phyloP scores from a whole-genome alignment of 2,329 filamentous ascomycete species.

The Ophiocordyceps camponoti-rufipedis region DNA sequence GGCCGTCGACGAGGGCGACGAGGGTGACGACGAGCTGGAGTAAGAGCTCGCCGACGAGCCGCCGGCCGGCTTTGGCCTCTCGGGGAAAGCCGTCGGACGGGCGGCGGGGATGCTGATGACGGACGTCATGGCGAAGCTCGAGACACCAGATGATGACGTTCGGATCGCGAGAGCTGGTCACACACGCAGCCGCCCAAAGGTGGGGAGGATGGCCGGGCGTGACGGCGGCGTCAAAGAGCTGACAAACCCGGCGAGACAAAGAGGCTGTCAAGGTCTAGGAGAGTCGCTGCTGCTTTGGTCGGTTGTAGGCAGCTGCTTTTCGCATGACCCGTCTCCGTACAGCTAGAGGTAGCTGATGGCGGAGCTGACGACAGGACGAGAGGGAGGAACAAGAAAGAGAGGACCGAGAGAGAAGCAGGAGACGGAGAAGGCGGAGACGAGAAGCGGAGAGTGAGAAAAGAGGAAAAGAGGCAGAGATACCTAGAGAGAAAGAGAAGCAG shows the following conservation, averaged over 20 bases:
- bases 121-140: slow-evolving; percentile 32
- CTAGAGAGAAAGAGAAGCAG: too few relatives aligned
- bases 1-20: slow-evolving; percentile 36
- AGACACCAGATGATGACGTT: neutral
- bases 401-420: neutral
- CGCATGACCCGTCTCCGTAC: too few relatives aligned
- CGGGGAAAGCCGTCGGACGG: slow-evolving; percentile 17
- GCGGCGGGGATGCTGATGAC: slow-evolving; percentile 49
- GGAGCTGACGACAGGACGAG: neutral
- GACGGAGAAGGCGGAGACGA: neutral
- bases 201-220: neutral
- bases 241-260: neutral
- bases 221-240: neutral
- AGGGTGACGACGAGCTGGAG: slow-evolving; percentile 27
- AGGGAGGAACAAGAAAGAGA: neutral
- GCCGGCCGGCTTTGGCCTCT: slow-evolving; percentile 24
- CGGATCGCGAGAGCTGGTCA: neutral
- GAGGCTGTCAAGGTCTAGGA: neutral
- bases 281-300: neutral
- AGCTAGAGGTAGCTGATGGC: neutral
- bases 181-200: neutral
- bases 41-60: slow-evolving; percentile 26
- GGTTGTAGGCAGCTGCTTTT: neutral
- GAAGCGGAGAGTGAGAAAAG: neutral
- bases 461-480: too few relatives aligned